Evolutionary conservation across 2,329 filamentous ascomycete species (phyloP).

Genomic region (Seiridium cupressi): DNA sequence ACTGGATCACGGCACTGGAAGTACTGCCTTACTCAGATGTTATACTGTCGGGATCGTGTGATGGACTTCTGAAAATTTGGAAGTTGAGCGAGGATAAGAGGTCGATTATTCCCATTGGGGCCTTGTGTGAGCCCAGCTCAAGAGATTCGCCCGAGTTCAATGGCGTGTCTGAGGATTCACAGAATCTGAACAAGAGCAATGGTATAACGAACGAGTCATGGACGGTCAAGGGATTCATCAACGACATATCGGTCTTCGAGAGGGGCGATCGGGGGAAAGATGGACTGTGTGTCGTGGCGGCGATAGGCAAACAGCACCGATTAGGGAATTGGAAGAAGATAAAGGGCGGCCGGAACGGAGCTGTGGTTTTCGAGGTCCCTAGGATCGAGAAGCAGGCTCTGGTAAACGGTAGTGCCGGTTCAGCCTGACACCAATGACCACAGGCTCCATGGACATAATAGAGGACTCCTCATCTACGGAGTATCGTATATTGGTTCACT

Average conservation of each 20-base stretch:
- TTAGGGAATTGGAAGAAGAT: slow-evolving; percentile 77
- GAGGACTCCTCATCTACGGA: no score
- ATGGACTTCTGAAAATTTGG: slow-evolving; percentile 85
- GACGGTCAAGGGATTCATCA: slow-evolving; percentile 72
- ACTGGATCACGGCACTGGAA: slow-evolving; percentile 87
- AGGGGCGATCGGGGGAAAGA: slow-evolving; percentile 73
- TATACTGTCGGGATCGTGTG: slow-evolving; percentile 91
- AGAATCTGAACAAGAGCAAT: slow-evolving; percentile 20
- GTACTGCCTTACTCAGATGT: slow-evolving; percentile 89
- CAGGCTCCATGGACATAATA: no score
- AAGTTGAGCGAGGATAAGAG: slow-evolving; percentile 79
- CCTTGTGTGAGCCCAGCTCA: slow-evolving; percentile 47
- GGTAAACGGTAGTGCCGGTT: slow-evolving; percentile 30
- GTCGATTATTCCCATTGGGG: slow-evolving; percentile 70
- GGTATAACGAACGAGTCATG: slow-evolving; percentile 13
- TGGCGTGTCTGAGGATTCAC: slow-evolving; percentile 19
- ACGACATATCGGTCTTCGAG: slow-evolving; percentile 86
- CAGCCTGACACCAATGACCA: slow-evolving; percentile 2
- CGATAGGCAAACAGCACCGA: slow-evolving; percentile 81
- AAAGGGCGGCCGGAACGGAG: slow-evolving; percentile 70
- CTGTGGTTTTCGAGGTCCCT: slow-evolving; percentile 83
- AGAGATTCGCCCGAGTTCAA: slow-evolving; percentile 17
- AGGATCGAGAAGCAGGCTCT: slow-evolving; percentile 31
- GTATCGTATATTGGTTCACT: no score
- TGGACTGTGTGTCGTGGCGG: slow-evolving; percentile 82